Conservation (phyloP, 441 rosid species). For the Gossypium laxum region DNA sequence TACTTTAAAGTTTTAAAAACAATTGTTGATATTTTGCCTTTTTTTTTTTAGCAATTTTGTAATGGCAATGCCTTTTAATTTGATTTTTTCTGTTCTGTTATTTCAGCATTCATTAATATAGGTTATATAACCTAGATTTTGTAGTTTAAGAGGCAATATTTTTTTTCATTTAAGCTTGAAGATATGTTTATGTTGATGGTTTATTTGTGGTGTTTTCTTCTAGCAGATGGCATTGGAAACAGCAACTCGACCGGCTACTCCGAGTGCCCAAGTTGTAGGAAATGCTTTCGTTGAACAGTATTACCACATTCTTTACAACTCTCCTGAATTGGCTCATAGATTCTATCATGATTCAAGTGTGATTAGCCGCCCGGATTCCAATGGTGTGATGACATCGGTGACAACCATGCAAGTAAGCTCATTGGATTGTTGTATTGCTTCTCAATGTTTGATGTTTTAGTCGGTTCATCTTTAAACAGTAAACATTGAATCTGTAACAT, state of each 20-base stretch:
- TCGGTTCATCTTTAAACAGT: not conserved
- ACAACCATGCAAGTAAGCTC: constrained; percentile 35
- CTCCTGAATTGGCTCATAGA: constrained; percentile 66
- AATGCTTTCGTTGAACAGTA: constrained; percentile 87
- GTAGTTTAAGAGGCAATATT: not conserved
- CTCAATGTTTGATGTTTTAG: not conserved
- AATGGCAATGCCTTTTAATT: not conserved
- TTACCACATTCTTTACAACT: constrained; percentile 70
- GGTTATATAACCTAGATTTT: not conserved
- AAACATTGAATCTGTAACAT: not conserved
- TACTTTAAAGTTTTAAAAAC: not conserved
- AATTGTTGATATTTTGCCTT: not conserved
- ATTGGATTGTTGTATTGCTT: constrained; percentile 5
- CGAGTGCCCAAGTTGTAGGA: constrained; percentile 75
- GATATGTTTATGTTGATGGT: not conserved
- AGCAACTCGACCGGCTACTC: constrained; percentile 27
- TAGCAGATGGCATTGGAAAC: constrained; percentile 41
- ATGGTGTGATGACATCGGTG: constrained; percentile 47
- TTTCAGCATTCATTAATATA: not conserved
- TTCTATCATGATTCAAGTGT: constrained; percentile 86
- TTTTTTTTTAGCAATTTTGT: not conserved
- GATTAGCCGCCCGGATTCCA: constrained; percentile 60
- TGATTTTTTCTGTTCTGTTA: not conserved
- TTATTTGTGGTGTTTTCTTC: not conserved
- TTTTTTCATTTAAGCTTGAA: not conserved